Conservation (phyloP, 805 yeast species). For the Spathaspora hagerdaliae region DNA sequence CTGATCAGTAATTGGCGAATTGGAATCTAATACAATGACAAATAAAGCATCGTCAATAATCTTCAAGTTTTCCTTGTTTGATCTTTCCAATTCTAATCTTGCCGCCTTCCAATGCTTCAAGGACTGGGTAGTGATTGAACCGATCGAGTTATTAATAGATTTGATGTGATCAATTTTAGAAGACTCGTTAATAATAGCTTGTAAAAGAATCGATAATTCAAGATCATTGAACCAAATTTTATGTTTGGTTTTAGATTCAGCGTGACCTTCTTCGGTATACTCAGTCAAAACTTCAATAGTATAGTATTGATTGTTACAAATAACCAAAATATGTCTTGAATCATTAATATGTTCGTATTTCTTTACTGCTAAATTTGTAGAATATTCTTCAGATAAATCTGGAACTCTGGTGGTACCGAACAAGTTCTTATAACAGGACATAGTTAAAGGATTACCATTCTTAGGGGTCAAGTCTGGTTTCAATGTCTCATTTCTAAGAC, state of each 20-base stretch:
- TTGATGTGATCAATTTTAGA: slow-evolving; percentile 29
- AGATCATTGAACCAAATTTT: slow-evolving; percentile 52
- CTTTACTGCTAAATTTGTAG: slow-evolving; percentile 36
- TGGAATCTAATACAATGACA: slow-evolving; percentile 48
- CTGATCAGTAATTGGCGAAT: slow-evolving; percentile 42
- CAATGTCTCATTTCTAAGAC: slow-evolving; percentile 50
- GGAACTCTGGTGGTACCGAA: slow-evolving; percentile 66
- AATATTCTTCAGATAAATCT: slow-evolving; percentile 15
- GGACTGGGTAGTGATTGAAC: slow-evolving; percentile 53
- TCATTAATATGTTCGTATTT: slow-evolving; percentile 25
- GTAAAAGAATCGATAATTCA: slow-evolving; percentile 44
- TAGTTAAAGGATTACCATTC: slow-evolving; percentile 50
- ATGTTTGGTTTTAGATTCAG: slow-evolving; percentile 18
- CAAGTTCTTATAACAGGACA: slow-evolving; percentile 62
- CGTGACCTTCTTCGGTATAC: slow-evolving; percentile 15
- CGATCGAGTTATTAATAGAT: slow-evolving; percentile 44
- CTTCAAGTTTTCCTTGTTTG: slow-evolving; percentile 33
- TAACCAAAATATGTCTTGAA: slow-evolving; percentile 47
- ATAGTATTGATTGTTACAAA: slow-evolving; percentile 50
- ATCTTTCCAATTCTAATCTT: slow-evolving; percentile 35
- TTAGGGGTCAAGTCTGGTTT: slow-evolving; percentile 57
- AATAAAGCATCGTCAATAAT: slow-evolving; percentile 48
- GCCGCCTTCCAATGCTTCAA: slow-evolving; percentile 47
- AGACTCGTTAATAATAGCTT: slow-evolving; percentile 40
- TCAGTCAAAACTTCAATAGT: slow-evolving; percentile 44